phyloP scores from a whole-genome alignment of 208 protist genomes.

The Crithidia expoeki region DNA sequence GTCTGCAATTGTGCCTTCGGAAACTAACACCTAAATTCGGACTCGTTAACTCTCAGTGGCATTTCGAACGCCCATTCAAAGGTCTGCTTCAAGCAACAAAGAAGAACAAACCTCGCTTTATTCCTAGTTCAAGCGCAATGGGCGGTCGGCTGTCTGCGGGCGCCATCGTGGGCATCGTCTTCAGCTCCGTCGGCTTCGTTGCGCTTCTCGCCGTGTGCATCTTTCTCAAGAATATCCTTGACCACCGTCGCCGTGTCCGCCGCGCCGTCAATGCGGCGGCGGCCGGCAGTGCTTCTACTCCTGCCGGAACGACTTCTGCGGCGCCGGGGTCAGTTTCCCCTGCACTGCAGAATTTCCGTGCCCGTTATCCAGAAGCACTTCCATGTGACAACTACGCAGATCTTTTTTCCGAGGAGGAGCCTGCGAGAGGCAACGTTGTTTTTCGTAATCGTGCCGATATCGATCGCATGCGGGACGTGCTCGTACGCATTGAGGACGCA shows the following conservation, averaged over 20 bases:
- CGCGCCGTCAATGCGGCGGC: not conserved
- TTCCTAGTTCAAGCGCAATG: slow-evolving; percentile 1
- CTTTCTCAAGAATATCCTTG: slow-evolving; percentile 10
- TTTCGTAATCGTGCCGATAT: slow-evolving; percentile 22
- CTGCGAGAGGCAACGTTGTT: slow-evolving; percentile 22
- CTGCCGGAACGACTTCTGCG: too few species aligned
- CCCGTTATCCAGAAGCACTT: slow-evolving; percentile 6
- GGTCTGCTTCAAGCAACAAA: not conserved
- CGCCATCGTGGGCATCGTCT: slow-evolving; percentile 14
- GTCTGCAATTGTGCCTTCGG: too few species aligned
- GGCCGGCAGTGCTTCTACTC: not conserved
- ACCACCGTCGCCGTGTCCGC: slow-evolving; percentile 11
- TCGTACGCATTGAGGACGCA: slow-evolving; percentile 16
- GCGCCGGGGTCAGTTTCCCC: too few species aligned
- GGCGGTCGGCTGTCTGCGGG: slow-evolving; percentile 3
- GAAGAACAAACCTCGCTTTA: not conserved
- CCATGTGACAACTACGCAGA: slow-evolving; percentile 24
- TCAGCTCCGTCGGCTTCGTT: slow-evolving; percentile 1
- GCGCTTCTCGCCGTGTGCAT: not conserved
- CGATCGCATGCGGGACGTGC: slow-evolving; percentile 10
- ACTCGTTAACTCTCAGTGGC: too few species aligned
- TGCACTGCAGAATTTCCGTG: not conserved
- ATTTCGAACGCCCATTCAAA: too few species aligned
- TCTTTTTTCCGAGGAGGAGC: slow-evolving; percentile 10
- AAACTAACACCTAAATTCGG: too few species aligned